Evolutionary conservation across 192 early-diverging fungal species (phyloP), one percentile per base, ranked within the genome.

Genomic region (Irineochytrium annulatum): DNA sequence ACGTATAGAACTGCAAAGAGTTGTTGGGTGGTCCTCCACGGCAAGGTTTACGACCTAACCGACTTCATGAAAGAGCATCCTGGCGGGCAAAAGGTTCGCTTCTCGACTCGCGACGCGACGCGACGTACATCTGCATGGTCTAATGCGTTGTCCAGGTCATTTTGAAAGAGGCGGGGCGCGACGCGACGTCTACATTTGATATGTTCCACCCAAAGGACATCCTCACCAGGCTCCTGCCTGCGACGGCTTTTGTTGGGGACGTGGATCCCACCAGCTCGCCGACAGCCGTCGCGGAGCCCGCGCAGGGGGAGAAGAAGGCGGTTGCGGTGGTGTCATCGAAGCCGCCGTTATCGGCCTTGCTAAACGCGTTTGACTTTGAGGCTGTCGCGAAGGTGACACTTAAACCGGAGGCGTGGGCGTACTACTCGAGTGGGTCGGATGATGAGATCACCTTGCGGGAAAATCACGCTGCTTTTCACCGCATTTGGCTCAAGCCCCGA

Each of bases 391-490:
- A 70, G 24, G 57, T 57, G 45, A 69, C 75, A 6, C 45, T 91
- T 31, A 78, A 70, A 48, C 58, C 78, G 37, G 86, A 88, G 51
- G 87, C 88, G 0, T 90, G 90, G 82, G 86, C 84, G 28, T 93
- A 93, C 72, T 93, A 90, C 58, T 88, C 85, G 33, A 87, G 85
- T 30, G 91, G 85, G 30, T 74, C 85, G 2, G 89, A 89, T 46
- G 90, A 93, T 62, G 90, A 91, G 75, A 77, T 91, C 31, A 88
- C 88, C 0, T 62, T 90, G 65, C 76, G 81, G 28, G 91, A 93
- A 61, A 93, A 93, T 65, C 86, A 85, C 37, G 73, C 67, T n/a
- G 89, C 89, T 8, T 91, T 86, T 65, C 77, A 81, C 48, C 80
- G 88, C 46, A 77, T 90, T 34, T 85, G 78, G 71, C 59, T 91